phyloP scores from a whole-genome alignment of 495 filamentous ascomycete species.

The Aspergillus cavernicola region DNA sequence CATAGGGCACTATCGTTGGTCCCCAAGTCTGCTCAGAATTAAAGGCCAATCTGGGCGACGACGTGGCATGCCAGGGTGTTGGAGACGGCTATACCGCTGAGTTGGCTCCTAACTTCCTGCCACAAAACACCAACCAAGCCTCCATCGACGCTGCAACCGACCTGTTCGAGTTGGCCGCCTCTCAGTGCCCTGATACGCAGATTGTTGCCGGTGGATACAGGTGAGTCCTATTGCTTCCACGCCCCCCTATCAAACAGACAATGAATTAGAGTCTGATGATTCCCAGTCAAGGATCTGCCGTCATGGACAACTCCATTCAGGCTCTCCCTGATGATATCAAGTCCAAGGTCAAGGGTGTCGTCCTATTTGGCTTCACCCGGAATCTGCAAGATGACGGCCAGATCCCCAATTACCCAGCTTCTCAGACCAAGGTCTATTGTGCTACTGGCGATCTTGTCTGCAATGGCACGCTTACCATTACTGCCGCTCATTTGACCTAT shows the following conservation, averaged over 20 bases:
- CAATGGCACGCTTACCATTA: conserved; percentile 43
- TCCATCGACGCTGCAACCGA: conserved; percentile 35
- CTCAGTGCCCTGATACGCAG: conserved; percentile 51
- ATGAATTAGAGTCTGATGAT: not conserved
- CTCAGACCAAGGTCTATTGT: conserved; percentile 46
- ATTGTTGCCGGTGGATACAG: conserved; percentile 54
- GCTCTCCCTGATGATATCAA: conserved; percentile 32
- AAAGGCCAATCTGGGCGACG: conserved; percentile 24
- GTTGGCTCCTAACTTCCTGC: conserved; percentile 20
- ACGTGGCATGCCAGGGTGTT: conserved; percentile 32
- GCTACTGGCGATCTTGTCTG: conserved; percentile 49
- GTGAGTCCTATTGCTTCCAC: too few species aligned
- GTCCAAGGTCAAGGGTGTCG: conserved; percentile 45
- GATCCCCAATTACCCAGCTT: conserved; percentile 42
- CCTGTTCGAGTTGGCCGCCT: conserved; percentile 30
- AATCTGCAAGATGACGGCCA: conserved; percentile 46
- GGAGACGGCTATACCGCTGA: conserved; percentile 27
- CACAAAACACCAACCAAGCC: conserved; percentile 24
- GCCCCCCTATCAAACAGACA: too few species aligned
- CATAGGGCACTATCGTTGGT: conserved; percentile 38
- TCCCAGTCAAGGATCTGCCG: conserved; percentile 51
- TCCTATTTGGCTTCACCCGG: conserved; percentile 54
- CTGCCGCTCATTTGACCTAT: conserved; percentile 44
- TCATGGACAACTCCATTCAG: conserved; percentile 47
- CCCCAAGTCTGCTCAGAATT: conserved; percentile 34